Conservation (phyloP, 2,329 filamentous ascomycete genomes). For the Huntiella decipiens region DNA sequence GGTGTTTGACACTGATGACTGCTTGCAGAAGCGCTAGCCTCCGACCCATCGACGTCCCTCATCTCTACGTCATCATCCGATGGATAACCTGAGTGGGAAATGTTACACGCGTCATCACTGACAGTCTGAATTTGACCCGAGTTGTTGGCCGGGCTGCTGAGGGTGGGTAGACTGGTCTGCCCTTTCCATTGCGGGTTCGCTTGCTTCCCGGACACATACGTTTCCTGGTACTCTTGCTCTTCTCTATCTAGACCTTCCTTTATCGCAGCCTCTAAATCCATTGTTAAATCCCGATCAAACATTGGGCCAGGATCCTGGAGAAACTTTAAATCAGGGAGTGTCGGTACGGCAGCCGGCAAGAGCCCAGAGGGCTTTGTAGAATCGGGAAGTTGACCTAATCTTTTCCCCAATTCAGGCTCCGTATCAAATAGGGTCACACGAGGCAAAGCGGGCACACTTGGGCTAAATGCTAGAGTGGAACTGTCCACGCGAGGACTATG, state of each 20-base stretch:
- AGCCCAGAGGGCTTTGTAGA: background rate
- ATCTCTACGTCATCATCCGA: too few relatives aligned
- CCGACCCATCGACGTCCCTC: too few relatives aligned
- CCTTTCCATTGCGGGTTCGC: too few relatives aligned
- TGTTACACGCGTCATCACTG: too few relatives aligned
- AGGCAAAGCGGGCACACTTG: background rate
- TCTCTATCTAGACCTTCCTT: slow-evolving; percentile 6
- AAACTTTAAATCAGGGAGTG: too few relatives aligned
- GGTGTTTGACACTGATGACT: too few relatives aligned
- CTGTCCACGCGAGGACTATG: slow-evolving; percentile 3
- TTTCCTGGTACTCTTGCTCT: slow-evolving; percentile 3
- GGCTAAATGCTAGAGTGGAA: background rate
- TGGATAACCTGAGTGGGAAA: too few relatives aligned
- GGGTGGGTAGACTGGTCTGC: too few relatives aligned
- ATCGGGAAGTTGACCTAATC: background rate
- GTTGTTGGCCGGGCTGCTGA: too few relatives aligned
- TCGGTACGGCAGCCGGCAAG: background rate
- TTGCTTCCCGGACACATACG: background rate
- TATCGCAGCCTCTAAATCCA: slow-evolving; percentile 5
- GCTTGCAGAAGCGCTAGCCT: too few relatives aligned
- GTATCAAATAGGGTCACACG: background rate
- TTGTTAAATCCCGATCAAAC: slow-evolving; percentile 6
- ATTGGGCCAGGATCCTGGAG: background rate
- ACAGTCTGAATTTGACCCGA: too few relatives aligned
- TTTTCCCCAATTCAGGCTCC: background rate